These are phyloP conservation scores for Buddleja alternifolia DNA, from an alignment of 257 asterid species.

Conservation along the genomic window DNA sequence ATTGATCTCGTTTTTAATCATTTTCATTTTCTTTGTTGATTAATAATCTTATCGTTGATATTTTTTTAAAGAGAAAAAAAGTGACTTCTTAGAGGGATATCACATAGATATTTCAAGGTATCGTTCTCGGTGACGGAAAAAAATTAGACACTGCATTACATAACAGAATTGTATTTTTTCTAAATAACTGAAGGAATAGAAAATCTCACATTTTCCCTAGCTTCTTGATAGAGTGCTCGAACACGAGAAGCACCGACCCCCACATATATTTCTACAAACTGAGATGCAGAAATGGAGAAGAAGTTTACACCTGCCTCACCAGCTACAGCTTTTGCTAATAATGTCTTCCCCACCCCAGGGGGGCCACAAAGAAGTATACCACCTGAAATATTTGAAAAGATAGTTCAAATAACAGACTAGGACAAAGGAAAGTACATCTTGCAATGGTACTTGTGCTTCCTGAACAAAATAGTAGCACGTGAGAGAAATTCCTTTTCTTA, in stretches of 20 bases:
- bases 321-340: constrained; percentile 96
- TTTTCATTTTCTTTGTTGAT: too few relatives aligned
- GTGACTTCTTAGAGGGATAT: too few relatives aligned
- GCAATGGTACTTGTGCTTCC: too few relatives aligned
- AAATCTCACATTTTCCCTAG: constrained; percentile 79
- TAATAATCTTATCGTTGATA: too few relatives aligned
- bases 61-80: too few relatives aligned
- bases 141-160: too few relatives aligned
- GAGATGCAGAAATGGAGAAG: constrained; percentile 98
- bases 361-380: constrained; percentile 99
- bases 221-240: constrained; percentile 96
- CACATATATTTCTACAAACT: constrained; percentile 95
- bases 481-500: too few relatives aligned
- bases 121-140: too few relatives aligned
- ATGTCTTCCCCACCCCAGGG: constrained; percentile 98
- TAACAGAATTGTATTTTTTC: too few relatives aligned
- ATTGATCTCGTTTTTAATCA: too few relatives aligned
- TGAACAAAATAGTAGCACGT: too few relatives aligned
- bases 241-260: constrained; percentile 99
- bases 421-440: constrained; percentile 10
- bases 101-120: too few relatives aligned
- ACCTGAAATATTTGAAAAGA: constrained; percentile 51
- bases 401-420: constrained; percentile 29
- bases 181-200: constrained; percentile 10
- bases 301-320: constrained; percentile 99